These are phyloP conservation scores for Cyberlindnera mississippiensis DNA, from an alignment of 805 yeast genomes.

Conservation along the genomic window DNA sequence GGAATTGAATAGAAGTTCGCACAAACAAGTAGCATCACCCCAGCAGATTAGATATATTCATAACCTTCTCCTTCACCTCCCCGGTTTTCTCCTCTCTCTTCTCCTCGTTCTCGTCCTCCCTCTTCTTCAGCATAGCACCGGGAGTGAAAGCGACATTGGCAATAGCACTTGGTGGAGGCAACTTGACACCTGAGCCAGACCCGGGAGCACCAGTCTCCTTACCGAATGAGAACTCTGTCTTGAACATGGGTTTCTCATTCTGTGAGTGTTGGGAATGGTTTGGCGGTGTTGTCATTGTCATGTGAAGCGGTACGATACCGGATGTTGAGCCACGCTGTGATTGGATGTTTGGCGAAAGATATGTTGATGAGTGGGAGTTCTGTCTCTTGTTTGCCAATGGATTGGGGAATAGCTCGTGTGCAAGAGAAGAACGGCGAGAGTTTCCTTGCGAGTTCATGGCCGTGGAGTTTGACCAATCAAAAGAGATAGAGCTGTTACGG, in stretches of 20 bases:
- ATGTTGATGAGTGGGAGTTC: slow-evolving; percentile 19
- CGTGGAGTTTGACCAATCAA: slow-evolving; percentile 29
- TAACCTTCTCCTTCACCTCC: slow-evolving; percentile 13
- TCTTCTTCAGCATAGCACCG: neutral
- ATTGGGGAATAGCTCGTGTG: slow-evolving; percentile 42
- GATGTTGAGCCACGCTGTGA: slow-evolving; percentile 22
- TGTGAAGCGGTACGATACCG: slow-evolving; percentile 21
- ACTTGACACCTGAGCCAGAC: slow-evolving; percentile 4
- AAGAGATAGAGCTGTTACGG: slow-evolving; percentile 39
- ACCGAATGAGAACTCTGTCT: slow-evolving; percentile 15
- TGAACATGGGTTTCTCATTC: slow-evolving; percentile 14
- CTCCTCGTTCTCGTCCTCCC: neutral
- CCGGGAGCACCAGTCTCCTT: slow-evolving; percentile 2
- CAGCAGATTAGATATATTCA: slow-evolving; percentile 23
- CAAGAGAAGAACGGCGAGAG: slow-evolving; percentile 40
- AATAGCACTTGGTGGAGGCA: slow-evolving; percentile 20
- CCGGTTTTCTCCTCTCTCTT: neutral
- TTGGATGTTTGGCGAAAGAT: slow-evolving; percentile 23
- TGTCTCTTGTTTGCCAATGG: slow-evolving; percentile 18
- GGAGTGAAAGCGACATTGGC: slow-evolving; percentile 14
- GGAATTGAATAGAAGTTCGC: too few species aligned
- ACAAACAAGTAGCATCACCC: slow-evolving; percentile 7
- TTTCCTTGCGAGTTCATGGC: slow-evolving; percentile 13
- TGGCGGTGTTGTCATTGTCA: slow-evolving; percentile 23
- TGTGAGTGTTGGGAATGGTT: slow-evolving; percentile 13